phyloP scores from a whole-genome alignment of 2,329 filamentous ascomycete species.

The Aspergillus uvarum region DNA sequence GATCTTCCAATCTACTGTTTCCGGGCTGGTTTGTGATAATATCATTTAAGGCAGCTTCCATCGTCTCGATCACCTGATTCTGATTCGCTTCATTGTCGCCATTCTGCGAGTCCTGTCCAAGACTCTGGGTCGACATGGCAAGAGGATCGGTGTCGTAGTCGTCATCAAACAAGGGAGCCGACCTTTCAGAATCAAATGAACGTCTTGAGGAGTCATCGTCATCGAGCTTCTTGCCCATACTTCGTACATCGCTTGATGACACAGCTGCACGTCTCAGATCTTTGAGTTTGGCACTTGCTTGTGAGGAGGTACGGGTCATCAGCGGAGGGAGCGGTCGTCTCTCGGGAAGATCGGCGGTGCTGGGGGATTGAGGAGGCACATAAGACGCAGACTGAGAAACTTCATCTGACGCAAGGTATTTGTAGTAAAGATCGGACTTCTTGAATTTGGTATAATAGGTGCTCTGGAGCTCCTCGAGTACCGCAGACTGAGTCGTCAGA shows the following conservation, averaged over 20 bases:
- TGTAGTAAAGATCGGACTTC: constrained; percentile 91
- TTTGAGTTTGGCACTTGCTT: constrained; percentile 43
- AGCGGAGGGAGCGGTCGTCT: constrained; percentile 44
- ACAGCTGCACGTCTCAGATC: constrained; percentile 61
- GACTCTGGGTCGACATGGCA: constrained; percentile 72
- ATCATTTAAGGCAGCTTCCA: constrained; percentile 86
- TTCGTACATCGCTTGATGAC: constrained; percentile 61
- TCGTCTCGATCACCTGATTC: constrained; percentile 80
- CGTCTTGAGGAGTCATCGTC: constrained; percentile 54
- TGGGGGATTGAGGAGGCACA: constrained; percentile 17
- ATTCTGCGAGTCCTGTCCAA: constrained; percentile 69
- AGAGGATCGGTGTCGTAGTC: constrained; percentile 71
- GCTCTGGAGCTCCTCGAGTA: constrained; percentile 80
- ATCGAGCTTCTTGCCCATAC: constrained; percentile 47
- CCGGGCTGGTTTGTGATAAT: constrained; percentile 79
- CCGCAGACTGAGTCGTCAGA: constrained; percentile 75
- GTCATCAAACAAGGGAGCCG: constrained; percentile 72
- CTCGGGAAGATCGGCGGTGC: constrained; percentile 31
- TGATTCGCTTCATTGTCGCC: constrained; percentile 59
- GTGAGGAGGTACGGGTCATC: constrained; percentile 50
- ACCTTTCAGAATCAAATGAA: constrained; percentile 68
- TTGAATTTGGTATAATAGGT: constrained; percentile 83
- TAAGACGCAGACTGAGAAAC: constrained; percentile 31
- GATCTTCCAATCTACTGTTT: constrained; percentile 36
- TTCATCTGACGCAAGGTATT: constrained; percentile 89